Conservation (phyloP, 768 basidiomycete genomes). For the Russula brevipes region DNA sequence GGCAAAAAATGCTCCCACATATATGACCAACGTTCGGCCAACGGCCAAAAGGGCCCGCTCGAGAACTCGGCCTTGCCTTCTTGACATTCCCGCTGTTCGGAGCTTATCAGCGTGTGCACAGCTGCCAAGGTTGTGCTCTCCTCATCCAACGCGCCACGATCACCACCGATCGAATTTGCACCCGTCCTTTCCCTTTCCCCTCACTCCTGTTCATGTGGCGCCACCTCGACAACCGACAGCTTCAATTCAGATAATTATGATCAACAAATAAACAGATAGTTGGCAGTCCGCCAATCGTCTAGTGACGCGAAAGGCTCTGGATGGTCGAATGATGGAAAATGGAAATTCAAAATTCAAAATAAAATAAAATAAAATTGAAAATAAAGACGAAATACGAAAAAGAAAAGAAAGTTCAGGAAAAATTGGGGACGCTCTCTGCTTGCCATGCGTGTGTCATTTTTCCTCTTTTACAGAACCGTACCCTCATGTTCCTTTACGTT, state of each 20-base stretch:
- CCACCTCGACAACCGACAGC: slow-evolving; percentile 12
- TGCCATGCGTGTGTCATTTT: background rate
- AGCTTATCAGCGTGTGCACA: background rate
- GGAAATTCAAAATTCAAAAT: background rate
- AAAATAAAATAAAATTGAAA: background rate
- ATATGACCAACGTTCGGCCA: too few relatives aligned
- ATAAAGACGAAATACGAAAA: background rate
- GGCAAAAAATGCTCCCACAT: too few relatives aligned
- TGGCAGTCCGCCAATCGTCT: slow-evolving; percentile 5
- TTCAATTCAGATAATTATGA: slow-evolving; percentile 11
- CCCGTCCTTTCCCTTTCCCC: background rate
- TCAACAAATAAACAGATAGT: background rate
- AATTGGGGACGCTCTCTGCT: background rate
- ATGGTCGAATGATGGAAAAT: background rate
- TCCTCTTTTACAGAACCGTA: background rate
- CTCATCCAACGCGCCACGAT: slow-evolving; percentile 13
- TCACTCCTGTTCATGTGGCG: background rate
- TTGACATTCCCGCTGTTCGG: background rate
- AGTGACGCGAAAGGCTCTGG: background rate
- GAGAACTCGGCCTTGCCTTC: too few relatives aligned
- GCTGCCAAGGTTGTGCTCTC: background rate
- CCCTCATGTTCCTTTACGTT: slow-evolving; percentile 5
- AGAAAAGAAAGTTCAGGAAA: slow-evolving; percentile 14
- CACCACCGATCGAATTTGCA: slow-evolving; percentile 17
- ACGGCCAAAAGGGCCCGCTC: too few relatives aligned